These are phyloP conservation scores for Termitomyces sp. DNA, from an alignment of 768 basidiomycete genomes.

Conservation along the genomic window DNA sequence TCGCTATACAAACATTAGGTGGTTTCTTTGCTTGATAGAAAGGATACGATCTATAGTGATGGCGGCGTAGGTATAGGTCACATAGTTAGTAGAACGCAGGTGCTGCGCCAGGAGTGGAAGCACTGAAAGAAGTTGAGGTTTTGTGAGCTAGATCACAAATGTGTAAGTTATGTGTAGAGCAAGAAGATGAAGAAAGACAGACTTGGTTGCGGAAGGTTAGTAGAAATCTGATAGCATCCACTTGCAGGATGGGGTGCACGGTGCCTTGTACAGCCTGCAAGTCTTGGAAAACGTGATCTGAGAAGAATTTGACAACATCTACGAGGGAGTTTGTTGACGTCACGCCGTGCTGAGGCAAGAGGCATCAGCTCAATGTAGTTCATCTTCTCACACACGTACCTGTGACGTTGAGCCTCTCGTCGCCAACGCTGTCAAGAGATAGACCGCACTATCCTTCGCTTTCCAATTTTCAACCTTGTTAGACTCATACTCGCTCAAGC, in stretches of 20 bases:
- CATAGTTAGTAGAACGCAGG: constrained; percentile 79
- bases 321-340: constrained; percentile 90
- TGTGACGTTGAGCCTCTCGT: constrained; percentile 82
- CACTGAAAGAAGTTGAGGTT: constrained; percentile 88
- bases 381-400: constrained; percentile 34
- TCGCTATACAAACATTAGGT: constrained; percentile 58
- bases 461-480: constrained; percentile 72
- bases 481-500: constrained; percentile 62
- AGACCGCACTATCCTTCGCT: constrained; percentile 90
- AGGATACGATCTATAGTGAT: constrained; percentile 96
- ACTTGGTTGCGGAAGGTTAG: constrained; percentile 97
- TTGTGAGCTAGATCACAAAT: constrained; percentile 59
- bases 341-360: constrained; percentile 69
- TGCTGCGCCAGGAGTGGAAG: constrained; percentile 83
- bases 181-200: constrained; percentile 10
- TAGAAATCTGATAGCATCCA: constrained; percentile 93
- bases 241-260: constrained; percentile 88
- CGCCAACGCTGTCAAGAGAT: constrained; percentile 90
- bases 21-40: constrained; percentile 77
- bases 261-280: constrained; percentile 60
- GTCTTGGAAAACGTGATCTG: constrained; percentile 85
- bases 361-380: constrained; percentile 1
- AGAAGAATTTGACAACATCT: constrained; percentile 94
- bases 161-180: not conserved
- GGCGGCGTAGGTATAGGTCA: constrained; percentile 93